These are phyloP conservation scores for Boletus reticuloceps DNA, from an alignment of 768 basidiomycete species.

Conservation along the genomic window DNA sequence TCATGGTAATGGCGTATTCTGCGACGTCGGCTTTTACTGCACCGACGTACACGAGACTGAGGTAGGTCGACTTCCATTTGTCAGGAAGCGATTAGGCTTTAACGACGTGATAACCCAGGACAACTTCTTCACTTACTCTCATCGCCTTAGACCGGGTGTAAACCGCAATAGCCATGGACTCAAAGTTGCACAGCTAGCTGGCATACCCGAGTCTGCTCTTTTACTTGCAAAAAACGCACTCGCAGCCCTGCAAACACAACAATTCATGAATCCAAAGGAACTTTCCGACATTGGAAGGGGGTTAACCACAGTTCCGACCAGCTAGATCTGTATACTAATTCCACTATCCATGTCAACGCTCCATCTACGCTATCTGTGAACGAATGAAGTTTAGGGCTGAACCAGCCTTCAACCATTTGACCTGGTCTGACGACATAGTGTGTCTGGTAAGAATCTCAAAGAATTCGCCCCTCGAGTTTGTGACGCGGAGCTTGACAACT, in stretches of 20 bases:
- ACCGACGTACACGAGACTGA: conserved; percentile 80
- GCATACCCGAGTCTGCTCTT: conserved; percentile 68
- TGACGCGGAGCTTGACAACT: conserved; percentile 58
- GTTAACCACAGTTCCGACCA: conserved; percentile 16
- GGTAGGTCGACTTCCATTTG: conserved; percentile 41
- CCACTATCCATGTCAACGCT: not conserved
- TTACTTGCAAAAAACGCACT: conserved; percentile 58
- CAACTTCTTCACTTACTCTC: conserved; percentile 79
- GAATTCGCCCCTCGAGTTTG: conserved; percentile 55
- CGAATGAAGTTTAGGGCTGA: conserved; percentile 90
- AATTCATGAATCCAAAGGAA: conserved; percentile 24
- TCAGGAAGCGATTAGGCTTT: not conserved
- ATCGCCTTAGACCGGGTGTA: conserved; percentile 76
- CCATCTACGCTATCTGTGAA: conserved; percentile 40
- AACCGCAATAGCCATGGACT: conserved; percentile 90
- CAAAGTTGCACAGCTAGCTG: conserved; percentile 85
- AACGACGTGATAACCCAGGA: conserved; percentile 44
- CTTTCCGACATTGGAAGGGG: conserved; percentile 33
- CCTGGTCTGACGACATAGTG: conserved; percentile 87
- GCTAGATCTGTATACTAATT: conserved; percentile 1
- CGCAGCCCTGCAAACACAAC: conserved; percentile 32
- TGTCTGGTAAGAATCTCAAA: conserved; percentile 77
- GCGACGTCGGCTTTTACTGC: conserved; percentile 79
- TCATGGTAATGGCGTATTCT: conserved; percentile 47
- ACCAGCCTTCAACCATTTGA: conserved; percentile 87